Conservation (phyloP, 345 rosid genomes). For the Citrus trifoliata region DNA sequence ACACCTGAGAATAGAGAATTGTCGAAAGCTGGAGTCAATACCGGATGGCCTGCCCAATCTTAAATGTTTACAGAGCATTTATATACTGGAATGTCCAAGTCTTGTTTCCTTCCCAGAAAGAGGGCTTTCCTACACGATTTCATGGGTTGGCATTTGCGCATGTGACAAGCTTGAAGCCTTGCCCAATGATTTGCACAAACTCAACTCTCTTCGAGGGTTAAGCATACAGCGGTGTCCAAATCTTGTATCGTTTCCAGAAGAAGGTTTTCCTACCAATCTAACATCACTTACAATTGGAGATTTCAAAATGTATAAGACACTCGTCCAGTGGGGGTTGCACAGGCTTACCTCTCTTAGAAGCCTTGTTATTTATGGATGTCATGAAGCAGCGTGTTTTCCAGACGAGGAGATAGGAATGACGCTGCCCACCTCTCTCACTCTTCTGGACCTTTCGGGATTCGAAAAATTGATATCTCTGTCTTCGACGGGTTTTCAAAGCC, state of each 20-base stretch:
- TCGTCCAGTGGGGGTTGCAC: neutral
- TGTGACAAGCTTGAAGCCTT: too few relatives aligned
- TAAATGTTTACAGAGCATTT: rapidly evolving
- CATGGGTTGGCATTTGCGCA: rapidly evolving
- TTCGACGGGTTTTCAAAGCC: neutral
- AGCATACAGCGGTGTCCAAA: rapidly evolving
- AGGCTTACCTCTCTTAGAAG: neutral
- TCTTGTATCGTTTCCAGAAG: neutral
- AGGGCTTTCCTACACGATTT: neutral
- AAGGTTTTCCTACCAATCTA: neutral
- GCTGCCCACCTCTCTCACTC: neutral
- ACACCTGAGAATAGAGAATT: rapidly evolving
- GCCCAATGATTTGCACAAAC: neutral
- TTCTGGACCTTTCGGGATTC: rapidly evolving
- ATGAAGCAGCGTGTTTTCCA: neutral
- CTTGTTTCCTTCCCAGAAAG: neutral
- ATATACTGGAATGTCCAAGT: rapidly evolving
- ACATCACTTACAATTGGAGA: neutral
- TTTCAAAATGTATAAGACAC: neutral
- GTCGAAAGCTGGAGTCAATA: neutral
- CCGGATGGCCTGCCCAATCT: neutral
- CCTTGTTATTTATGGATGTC: neutral
- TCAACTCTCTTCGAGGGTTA: neutral
- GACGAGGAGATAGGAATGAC: neutral
- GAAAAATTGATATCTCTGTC: neutral